Percentiles rank a stretch among this genome's conserved stretches.
These are phyloP conservation scores for Lachnum nothofagi DNA, from an alignment of 2,329 filamentous ascomycete species.

Conservation along the genomic window DNA sequence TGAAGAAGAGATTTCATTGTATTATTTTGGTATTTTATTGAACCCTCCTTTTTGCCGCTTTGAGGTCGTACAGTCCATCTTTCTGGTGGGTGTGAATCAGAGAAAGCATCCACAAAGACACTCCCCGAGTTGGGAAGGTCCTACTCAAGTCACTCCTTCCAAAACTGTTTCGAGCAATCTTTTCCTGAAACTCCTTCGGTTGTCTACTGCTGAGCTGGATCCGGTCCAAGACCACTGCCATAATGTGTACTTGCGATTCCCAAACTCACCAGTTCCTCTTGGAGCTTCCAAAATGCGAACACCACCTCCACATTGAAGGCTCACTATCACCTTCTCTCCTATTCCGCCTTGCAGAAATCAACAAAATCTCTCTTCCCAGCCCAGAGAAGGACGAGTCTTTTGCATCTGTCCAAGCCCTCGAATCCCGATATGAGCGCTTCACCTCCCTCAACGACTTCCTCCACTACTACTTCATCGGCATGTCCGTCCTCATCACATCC, in stretches of 20 bases:
- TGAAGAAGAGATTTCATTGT: too few relatives aligned
- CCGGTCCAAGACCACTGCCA: background rate
- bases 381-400: conserved; percentile 58
- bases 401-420: conserved; percentile 52
- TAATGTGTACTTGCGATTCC: conserved; percentile 27
- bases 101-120: too few relatives aligned
- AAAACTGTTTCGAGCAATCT: too few relatives aligned
- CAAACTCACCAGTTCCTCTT: conserved; percentile 47
- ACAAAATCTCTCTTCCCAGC: conserved; percentile 56
- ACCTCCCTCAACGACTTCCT: conserved; percentile 72
- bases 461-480: conserved; percentile 72
- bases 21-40: too few relatives aligned
- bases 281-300: conserved; percentile 72
- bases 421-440: conserved; percentile 61
- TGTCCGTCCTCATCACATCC: conserved; percentile 60
- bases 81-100: too few relatives aligned
- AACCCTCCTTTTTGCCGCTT: too few relatives aligned
- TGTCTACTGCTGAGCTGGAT: background rate
- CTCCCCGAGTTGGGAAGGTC: too few relatives aligned
- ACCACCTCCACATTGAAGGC: conserved; percentile 76
- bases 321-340: conserved; percentile 65
- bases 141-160: too few relatives aligned
- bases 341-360: conserved; percentile 63
- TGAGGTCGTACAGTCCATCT: too few relatives aligned
- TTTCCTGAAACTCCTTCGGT: too few relatives aligned